Percentiles rank a stretch among this genome's conserved stretches.
Evolutionary conservation across 768 basidiomycete genomes (phyloP).

Genomic region (Scleroderma citrinum): DNA sequence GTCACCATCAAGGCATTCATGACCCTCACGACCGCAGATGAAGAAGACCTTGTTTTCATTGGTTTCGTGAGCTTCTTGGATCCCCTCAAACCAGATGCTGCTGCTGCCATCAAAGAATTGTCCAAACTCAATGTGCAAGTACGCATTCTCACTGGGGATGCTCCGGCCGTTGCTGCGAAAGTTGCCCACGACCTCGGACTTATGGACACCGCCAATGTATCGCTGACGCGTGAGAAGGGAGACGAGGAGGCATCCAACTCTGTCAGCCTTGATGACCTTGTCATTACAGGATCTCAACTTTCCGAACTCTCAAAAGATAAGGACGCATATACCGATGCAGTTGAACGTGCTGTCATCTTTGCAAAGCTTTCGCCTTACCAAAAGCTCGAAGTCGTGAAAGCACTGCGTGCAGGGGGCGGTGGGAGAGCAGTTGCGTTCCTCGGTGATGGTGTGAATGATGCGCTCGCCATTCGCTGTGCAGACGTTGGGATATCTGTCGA

Average conservation of each 20-base stretch:
- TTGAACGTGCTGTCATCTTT: constrained; percentile 27
- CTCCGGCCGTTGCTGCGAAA: constrained; percentile 31
- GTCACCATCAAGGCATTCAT: constrained; percentile 10
- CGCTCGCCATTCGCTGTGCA: constrained; percentile 26
- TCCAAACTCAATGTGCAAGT: constrained; percentile 27
- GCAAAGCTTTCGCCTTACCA: constrained; percentile 29
- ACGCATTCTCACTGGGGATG: constrained; percentile 33
- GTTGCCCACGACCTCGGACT: constrained; percentile 33
- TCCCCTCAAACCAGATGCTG: constrained; percentile 28
- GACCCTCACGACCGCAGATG: constrained; percentile 18
- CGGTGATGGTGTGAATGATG: constrained; percentile 28
- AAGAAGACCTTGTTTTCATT: constrained; percentile 24
- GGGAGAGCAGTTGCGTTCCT: constrained; percentile 28
- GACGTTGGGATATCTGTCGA: constrained; percentile 31
- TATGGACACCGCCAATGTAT: constrained; percentile 18
- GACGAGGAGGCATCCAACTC: constrained; percentile 16
- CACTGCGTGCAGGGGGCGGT: constrained; percentile 17
- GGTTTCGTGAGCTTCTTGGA: constrained; percentile 27
- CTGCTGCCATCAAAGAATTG: constrained; percentile 24
- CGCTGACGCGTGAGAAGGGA: constrained; percentile 15
- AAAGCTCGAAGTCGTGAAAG: constrained; percentile 29
- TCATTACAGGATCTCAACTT: constrained; percentile 26
- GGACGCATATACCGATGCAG: constrained; percentile 20
- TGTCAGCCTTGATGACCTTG: constrained; percentile 18
- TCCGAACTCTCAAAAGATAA: constrained; percentile 23